These are phyloP conservation scores for Citrus mangshanensis DNA, from an alignment of 345 rosid genomes.

Conservation along the genomic window DNA sequence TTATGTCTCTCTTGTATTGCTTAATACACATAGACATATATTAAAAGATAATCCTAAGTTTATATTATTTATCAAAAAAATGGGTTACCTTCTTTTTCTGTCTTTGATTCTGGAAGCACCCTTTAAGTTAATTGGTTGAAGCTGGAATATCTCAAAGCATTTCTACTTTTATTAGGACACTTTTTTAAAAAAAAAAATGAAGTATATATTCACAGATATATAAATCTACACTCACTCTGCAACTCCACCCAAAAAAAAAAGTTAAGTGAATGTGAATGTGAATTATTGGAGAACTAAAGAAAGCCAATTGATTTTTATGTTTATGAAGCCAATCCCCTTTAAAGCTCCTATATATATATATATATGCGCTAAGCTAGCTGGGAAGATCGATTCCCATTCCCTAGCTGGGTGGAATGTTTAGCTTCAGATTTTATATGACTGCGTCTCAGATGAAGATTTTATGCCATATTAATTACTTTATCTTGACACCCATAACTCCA, in stretches of 20 bases:
- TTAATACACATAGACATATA: not conserved
- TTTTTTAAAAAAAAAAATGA: not conserved
- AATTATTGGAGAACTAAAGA: not conserved
- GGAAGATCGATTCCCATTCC: slow-evolving; percentile 8
- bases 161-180: not conserved
- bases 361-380: not conserved
- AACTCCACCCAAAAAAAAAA: not conserved
- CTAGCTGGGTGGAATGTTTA: not conserved
- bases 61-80: not conserved
- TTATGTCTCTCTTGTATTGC: slow-evolving; percentile 9
- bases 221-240: not conserved
- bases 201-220: not conserved
- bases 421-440: not conserved
- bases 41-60: not conserved
- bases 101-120: slow-evolving; percentile 9
- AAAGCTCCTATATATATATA: too few species aligned
- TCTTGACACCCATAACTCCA: not conserved
- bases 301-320: not conserved
- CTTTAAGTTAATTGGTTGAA: not conserved
- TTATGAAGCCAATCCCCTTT: not conserved
- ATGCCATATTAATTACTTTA: not conserved
- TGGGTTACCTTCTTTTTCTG: slow-evolving; percentile 5
- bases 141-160: slow-evolving; percentile 1
- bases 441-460: not conserved
- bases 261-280: not conserved